Evolutionary conservation across 192 early-diverging fungal genomes (phyloP).

Genomic region (Spinellus fusiger): DNA sequence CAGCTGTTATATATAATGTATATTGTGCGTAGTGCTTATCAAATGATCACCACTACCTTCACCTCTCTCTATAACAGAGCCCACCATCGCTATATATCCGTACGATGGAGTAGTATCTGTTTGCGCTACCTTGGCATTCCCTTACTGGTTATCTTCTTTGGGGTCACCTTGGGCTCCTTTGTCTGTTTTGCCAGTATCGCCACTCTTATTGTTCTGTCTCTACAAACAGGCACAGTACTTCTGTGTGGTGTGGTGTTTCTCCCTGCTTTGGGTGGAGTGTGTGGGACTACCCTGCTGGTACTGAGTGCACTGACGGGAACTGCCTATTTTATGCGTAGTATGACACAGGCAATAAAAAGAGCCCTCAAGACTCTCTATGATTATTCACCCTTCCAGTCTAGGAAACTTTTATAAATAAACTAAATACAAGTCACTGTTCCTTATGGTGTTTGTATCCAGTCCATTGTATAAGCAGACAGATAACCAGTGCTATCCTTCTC

Average conservation of each 20-base stretch:
- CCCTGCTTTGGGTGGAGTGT: not conserved
- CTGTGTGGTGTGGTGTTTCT: not conserved
- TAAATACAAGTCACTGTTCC: too few species aligned
- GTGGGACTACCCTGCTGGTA: not conserved
- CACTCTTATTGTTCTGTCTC: not conserved
- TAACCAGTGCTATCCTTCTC: too few species aligned
- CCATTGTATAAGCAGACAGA: too few species aligned
- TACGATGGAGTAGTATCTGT: not conserved
- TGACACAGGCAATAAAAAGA: too few species aligned
- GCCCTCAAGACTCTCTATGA: too few species aligned
- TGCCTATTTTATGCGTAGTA: too few species aligned
- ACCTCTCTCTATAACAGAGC: slow-evolving; percentile 21
- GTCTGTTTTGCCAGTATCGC: not conserved
- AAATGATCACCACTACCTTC: not conserved
- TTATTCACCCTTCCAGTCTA: too few species aligned
- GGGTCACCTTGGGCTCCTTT: not conserved
- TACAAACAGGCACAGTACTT: not conserved
- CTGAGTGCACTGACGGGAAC: not conserved
- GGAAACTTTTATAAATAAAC: too few species aligned
- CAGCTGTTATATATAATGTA: too few species aligned
- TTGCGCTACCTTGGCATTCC: not conserved
- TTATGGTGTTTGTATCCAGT: too few species aligned
- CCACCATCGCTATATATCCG: not conserved
- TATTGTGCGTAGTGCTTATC: not conserved
- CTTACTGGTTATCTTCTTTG: not conserved